These are phyloP conservation scores for Salix suchowensis DNA, from an alignment of 345 rosid species.

Conservation along the genomic window DNA sequence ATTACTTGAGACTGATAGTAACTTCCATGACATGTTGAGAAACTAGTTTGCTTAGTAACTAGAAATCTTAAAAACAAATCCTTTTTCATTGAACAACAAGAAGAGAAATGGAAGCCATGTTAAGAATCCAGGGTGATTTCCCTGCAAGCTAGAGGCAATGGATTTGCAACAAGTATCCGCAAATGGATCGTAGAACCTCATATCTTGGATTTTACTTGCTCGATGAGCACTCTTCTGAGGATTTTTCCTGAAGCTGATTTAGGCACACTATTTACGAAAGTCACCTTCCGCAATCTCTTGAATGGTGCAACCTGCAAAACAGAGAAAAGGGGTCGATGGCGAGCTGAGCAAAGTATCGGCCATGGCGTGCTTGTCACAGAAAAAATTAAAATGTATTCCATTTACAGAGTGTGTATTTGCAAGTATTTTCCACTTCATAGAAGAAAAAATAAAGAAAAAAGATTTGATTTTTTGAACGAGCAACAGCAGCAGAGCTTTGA, in stretches of 20 bases:
- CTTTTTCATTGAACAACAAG: neutral
- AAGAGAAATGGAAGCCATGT: neutral
- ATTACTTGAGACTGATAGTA: too few relatives aligned
- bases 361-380: neutral
- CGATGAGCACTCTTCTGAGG: slow-evolving; percentile 71
- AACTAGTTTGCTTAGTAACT: neutral
- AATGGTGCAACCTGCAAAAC: slow-evolving; percentile 70
- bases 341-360: neutral
- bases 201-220: slow-evolving; percentile 58
- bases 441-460: neutral
- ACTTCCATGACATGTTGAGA: too few relatives aligned
- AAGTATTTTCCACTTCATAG: neutral
- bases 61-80: neutral
- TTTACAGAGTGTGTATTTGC: neutral
- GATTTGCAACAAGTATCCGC: neutral
- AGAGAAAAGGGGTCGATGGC: neutral
- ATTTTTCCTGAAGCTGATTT: slow-evolving; percentile 85
- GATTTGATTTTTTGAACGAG: neutral
- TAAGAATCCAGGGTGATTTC: neutral
- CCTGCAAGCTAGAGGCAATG: neutral
- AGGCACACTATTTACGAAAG: slow-evolving; percentile 59
- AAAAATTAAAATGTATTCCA: neutral
- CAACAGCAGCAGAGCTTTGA: neutral
- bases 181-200: slow-evolving; percentile 12
- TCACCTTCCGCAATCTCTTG: slow-evolving; percentile 64